Percentiles rank a stretch among this genome's conserved stretches.
These are phyloP conservation scores for Xylaria sp. DNA, from an alignment of 2,329 filamentous ascomycete genomes.

Conservation along the genomic window DNA sequence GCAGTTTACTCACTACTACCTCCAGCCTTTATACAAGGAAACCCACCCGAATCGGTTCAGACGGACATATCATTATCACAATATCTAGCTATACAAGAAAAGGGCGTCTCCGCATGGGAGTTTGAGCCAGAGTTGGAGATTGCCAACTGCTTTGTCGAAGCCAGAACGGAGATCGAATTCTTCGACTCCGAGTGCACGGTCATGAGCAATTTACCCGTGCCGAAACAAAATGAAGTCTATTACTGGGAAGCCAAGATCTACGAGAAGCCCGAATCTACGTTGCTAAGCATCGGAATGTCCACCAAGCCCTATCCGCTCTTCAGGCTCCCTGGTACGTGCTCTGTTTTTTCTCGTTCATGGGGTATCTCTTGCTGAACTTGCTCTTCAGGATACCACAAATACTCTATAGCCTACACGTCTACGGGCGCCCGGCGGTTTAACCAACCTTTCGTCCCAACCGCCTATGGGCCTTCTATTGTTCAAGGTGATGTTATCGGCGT, in stretches of 20 bases:
- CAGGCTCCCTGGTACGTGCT: conserved; percentile 72
- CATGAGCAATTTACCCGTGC: conserved; percentile 91
- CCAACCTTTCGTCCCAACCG: conserved; percentile 76
- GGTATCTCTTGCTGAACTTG: conserved; percentile 8
- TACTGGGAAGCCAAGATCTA: conserved; percentile 99
- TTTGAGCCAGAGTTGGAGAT: conserved; percentile 99
- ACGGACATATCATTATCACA: conserved; percentile 97
- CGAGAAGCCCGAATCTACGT: conserved; percentile 85
- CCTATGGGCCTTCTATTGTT: conserved; percentile 77
- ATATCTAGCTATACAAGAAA: conserved; percentile 97
- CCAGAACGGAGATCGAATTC: conserved; percentile 94
- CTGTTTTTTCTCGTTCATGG: background rate
- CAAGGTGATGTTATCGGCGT: conserved; percentile 96
- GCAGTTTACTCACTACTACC: conserved; percentile 1
- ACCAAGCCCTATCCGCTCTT: conserved; percentile 98
- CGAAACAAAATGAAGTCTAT: conserved; percentile 98
- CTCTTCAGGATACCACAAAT: conserved; percentile 77
- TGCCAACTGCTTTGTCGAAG: conserved; percentile 97
- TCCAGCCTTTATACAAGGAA: conserved; percentile 84
- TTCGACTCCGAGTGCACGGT: conserved; percentile 98
- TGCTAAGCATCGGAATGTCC: conserved; percentile 86
- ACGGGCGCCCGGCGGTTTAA: conserved; percentile 83
- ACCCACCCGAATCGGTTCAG: conserved; percentile 89
- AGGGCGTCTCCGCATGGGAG: conserved; percentile 99
- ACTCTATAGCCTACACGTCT: conserved; percentile 86